Base-by-base conservation (phyloP, 306 rosid species). In the Crotalaria pallida region DNA sequence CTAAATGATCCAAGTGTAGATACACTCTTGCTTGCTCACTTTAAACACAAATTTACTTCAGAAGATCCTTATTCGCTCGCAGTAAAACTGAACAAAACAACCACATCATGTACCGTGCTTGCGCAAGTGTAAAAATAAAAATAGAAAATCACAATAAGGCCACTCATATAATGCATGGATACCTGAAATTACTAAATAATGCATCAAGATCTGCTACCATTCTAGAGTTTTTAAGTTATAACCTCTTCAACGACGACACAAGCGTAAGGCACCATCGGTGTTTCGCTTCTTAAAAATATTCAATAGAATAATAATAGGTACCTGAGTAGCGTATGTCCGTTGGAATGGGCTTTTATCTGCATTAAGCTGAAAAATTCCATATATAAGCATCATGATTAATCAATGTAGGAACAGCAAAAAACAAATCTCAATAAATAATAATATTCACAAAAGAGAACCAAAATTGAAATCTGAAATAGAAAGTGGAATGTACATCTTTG, bases 311-410 rank as follows among this genome's bases (percentile, higher is more conserved):
- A 13, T 23, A 67, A 65, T 36, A 75, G 48, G 60, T 41, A 93
- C 97, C 96, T 93, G 92, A 79, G 85, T 58, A 60, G 96, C 96
- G 63, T 89, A 92, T 22, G 90, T 86, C 63, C 88, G 78, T 76
- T 90, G 96, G 67, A 90, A 90, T 10, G 89, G 97, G 64, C 96
- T 93, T 81, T 77, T 90, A 21, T 83, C 87, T 65, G 81, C 85
- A 82, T 88, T 93, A 41, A 90, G 93, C 96, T 90, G 85, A 13
- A 79, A 41, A 59, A 47, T 65, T 6, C n/a, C n/a, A n/a, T 9
- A 49, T 36, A 45, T 10, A 48, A 66, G 33, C 23, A 26, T 7
- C 0, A 38, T 24, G 10, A 71, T 11, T 65, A 8, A 58, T 66
- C 72, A 60, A 40, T 50, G 11, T 40, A 40, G 24, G 15, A 67